Base-by-base conservation (phyloP, 2,329 filamentous ascomycete species). In the Chaetomiaceae sp. region DNA sequence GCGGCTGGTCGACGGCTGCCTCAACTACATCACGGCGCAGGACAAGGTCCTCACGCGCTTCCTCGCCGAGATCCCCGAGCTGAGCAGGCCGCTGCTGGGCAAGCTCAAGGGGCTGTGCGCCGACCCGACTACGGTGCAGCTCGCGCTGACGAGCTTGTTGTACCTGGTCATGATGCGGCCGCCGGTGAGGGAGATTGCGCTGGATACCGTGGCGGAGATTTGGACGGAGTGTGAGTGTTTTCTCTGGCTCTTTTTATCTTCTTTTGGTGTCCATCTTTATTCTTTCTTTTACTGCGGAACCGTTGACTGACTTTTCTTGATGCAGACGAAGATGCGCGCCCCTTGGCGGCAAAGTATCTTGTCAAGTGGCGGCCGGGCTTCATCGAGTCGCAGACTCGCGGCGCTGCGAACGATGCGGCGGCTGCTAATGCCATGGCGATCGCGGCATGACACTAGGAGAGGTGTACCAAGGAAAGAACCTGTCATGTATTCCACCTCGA, bases 1-100 rank as follows among this genome's bases (percentile, higher is more conserved):
- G 55, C 85, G 84, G 53, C 76, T 97, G n/a, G 76, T 99, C 16
- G 90, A 96, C 63, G 87, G 87, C 2, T 89, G 99, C 61, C 70
- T 95, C 30, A 88, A 89, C 4, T 97, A 96, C 66, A 75, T 97
- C n/a, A 90, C 96, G 64, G 81, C 85, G 2, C 87, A 89, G 54
- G 93, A 99, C 65, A 92, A 93, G 67, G 80, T 95, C 19, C 73
- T 99, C 50, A 91, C 95, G 23, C 82, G 93, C 31, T 95, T 97
- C 64, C 72, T 99, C 39, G 91, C 89, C 44, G 93, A 99, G 68
- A 84, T 99, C 30, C 93, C 93, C 0, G 84, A 87, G 37, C 75
- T 99, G 30, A 89, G 83, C 54, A 68, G 73, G 30, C 76, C 79
- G 10, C 82, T 97, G 55, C 75, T 97, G 2, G 76, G 83, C 41